phyloP scores from a whole-genome alignment of 108 stramenopile genomes.

The Schizochytrium sp. region DNA sequence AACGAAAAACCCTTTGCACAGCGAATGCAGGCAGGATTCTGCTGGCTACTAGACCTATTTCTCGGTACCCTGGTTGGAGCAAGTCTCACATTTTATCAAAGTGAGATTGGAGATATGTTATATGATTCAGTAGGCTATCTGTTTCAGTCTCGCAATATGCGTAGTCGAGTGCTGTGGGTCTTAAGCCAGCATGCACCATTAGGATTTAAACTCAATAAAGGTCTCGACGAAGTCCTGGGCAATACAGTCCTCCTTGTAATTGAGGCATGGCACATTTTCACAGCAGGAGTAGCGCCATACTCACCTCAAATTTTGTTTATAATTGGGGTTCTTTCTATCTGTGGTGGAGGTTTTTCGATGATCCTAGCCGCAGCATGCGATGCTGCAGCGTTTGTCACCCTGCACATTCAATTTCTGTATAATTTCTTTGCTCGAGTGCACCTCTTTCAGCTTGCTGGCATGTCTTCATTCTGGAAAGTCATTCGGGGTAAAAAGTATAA shows the following conservation, averaged over 20 bases:
- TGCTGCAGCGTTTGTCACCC: constrained; percentile 9
- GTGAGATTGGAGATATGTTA: constrained; percentile 34
- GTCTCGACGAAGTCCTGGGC: constrained; percentile 25
- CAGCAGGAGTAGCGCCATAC: constrained; percentile 10
- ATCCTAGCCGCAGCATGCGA: constrained; percentile 10
- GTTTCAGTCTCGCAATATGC: constrained; percentile 1
- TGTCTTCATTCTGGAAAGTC: constrained; percentile 36
- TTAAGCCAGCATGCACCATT: constrained; percentile 51
- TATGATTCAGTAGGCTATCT: constrained; percentile 33
- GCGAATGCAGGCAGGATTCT: not conserved
- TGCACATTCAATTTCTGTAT: constrained; percentile 47
- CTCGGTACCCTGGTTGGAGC: not conserved
- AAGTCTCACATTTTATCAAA: not conserved
- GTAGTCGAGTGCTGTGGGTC: not conserved
- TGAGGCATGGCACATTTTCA: constrained; percentile 35
- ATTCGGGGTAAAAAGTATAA: constrained; percentile 59
- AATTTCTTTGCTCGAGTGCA: constrained; percentile 50
- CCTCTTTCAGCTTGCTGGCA: not conserved
- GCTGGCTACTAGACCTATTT: not conserved
- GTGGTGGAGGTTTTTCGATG: constrained; percentile 10
- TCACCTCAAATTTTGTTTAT: not conserved
- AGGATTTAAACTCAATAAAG: constrained; percentile 32
- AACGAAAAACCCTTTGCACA: not conserved
- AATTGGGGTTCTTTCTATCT: not conserved
- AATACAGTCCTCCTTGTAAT: not conserved